Evolutionary conservation across 2,329 filamentous ascomycete species (phyloP), one percentile per base, ranked within the genome.

Genomic region (Sporothrix dimorphospora): DNA sequence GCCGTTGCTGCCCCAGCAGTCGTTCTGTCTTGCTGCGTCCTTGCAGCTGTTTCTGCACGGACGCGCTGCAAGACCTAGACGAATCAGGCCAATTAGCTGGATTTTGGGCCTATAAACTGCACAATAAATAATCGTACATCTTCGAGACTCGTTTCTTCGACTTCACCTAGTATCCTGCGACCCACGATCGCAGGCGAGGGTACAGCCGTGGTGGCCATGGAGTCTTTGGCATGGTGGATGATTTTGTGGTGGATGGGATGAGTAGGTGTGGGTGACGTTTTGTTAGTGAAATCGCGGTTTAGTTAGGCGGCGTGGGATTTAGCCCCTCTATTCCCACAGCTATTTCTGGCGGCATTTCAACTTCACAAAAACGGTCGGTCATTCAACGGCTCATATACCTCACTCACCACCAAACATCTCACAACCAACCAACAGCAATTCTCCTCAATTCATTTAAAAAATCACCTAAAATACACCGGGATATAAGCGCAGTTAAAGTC

Each of bases 121-220:
- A 49, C 24, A 70, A 40, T 16, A 42, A 42, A 4, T 9, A 11
- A 19, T 27, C 77, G 40, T 75, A 91, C 89, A 84, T 90, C 86
- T 77, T 90, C 87, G 53, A 91, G 80, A 78, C 81, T 89, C 73
- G 80, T 82, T 78, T 88, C 86, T 76, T 88, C 86, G 68, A 90
- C 80, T 77, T 90, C 87, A 3, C 79, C 81, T 65, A 91, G 78
- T 71, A 90, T 71, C 72, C 84, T 78, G 55, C 81, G 81, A 24
- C 89, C 88, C 7, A 83, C 80, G 34, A 79, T 79, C 65, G 80
- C 81, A 71, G 84, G 76, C 3, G 75, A 83, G 34, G 68, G 24
- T 11, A 51, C 45, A 19, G 51, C 47, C 51, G 68, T 38, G 30
- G 69, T 11, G 49, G 70, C 68, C 67, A 71, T 74, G 67, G 6